Conservation (phyloP, 805 yeast genomes). For the Candida chauliodis region DNA sequence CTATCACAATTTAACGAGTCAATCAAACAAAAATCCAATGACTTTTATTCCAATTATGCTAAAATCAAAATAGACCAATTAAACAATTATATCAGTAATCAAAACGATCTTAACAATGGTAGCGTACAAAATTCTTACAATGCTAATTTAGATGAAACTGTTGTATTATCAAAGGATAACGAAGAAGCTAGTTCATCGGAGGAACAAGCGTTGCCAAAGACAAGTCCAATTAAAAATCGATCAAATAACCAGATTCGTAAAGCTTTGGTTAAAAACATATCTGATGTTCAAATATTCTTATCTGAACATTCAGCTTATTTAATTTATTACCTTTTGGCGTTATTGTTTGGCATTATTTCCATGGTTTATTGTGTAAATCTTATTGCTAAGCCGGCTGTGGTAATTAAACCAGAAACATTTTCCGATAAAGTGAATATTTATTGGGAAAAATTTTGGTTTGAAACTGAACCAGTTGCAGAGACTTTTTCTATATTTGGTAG, state of each 20-base stretch:
- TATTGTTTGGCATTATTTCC: constrained; percentile 4
- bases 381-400: neutral
- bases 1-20: constrained; percentile 19
- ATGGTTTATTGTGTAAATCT: constrained; percentile 5
- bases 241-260: constrained; percentile 1
- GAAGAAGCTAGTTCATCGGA: neutral
- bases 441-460: constrained; percentile 12
- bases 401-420: neutral
- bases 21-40: constrained; percentile 19
- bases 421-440: constrained; percentile 6
- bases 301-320: constrained; percentile 16
- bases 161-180: neutral
- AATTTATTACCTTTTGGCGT: constrained; percentile 13
- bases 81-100: constrained; percentile 12
- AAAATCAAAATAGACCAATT: constrained; percentile 14
- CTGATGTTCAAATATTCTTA: constrained; percentile 10
- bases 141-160: constrained; percentile 9
- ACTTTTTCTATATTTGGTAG: constrained; percentile 3
- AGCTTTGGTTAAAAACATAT: too few species aligned
- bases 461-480: constrained; percentile 3
- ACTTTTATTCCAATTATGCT: constrained; percentile 17
- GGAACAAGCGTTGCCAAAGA: neutral
- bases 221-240: neutral
- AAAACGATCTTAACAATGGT: constrained; percentile 3
- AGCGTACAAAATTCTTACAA: neutral